Evolutionary conservation across 73 alveolate species (phyloP).

Genomic region (Paramecium bursaria): DNA sequence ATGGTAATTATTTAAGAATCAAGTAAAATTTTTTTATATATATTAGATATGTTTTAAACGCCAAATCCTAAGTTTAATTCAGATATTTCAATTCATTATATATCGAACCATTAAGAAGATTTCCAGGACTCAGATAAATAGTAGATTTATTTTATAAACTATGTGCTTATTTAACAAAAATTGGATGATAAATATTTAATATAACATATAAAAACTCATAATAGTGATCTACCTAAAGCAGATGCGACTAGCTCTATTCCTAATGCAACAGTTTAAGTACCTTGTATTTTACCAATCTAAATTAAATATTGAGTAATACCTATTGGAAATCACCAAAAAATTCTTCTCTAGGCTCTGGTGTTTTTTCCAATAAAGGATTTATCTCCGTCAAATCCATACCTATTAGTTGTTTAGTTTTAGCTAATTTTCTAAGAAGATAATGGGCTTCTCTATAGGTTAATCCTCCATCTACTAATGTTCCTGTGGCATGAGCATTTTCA

Average conservation of each 20-base stretch:
- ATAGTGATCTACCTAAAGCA: slow-evolving; percentile 24
- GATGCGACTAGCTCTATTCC: slow-evolving; percentile 39
- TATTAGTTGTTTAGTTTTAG: slow-evolving; percentile 26
- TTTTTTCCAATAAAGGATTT: slow-evolving; percentile 14
- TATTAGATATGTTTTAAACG: not conserved
- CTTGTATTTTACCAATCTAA: slow-evolving; percentile 27
- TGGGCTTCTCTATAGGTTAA: slow-evolving; percentile 44
- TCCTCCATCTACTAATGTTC: slow-evolving; percentile 44
- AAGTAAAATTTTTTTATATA: too few relatives aligned
- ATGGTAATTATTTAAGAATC: slow-evolving; percentile 28
- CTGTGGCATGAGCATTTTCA: slow-evolving; percentile 51
- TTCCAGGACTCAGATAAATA: not conserved
- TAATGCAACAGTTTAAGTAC: slow-evolving; percentile 25
- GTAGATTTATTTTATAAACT: not conserved
- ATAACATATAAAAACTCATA: too few relatives aligned
- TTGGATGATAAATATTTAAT: too few relatives aligned
- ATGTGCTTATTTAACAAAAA: slow-evolving; percentile 2
- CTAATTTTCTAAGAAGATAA: slow-evolving; percentile 39
- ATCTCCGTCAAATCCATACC: slow-evolving; percentile 41
- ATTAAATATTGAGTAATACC: slow-evolving; percentile 16
- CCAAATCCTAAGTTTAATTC: not conserved
- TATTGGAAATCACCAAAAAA: slow-evolving; percentile 46
- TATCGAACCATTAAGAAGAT: not conserved
- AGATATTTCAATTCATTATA: slow-evolving; percentile 6
- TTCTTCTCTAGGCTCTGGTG: slow-evolving; percentile 42